Evolutionary conservation across 2,329 filamentous ascomycete species (phyloP).

Genomic region (Fusarium chuoi): DNA sequence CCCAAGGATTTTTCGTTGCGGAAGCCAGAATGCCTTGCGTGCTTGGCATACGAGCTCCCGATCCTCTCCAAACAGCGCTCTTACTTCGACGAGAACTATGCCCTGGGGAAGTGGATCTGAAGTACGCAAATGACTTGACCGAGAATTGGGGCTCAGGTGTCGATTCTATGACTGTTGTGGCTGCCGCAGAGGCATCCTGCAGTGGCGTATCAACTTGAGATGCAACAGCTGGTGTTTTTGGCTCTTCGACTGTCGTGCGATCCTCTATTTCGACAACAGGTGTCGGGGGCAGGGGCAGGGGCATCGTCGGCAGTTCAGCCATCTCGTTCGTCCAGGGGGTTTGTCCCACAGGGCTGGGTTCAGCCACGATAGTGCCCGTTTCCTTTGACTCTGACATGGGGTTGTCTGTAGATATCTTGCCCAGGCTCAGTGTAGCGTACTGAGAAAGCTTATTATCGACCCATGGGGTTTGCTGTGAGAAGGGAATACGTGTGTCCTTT

Average conservation of each 20-base stretch:
- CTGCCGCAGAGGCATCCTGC: slow-evolving; percentile 1
- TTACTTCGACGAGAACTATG: slow-evolving; percentile 35
- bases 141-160: slow-evolving; percentile 61
- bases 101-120: slow-evolving; percentile 62
- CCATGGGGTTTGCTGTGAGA: slow-evolving; percentile 45
- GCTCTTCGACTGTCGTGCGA: neutral
- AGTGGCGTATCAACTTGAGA: neutral
- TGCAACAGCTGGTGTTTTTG: neutral
- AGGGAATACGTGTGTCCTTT: slow-evolving; percentile 9
- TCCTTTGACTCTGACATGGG: neutral
- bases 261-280: neutral
- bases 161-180: slow-evolving; percentile 34
- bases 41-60: slow-evolving; percentile 43
- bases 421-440: slow-evolving; percentile 15
- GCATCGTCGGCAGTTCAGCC: neutral
- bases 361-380: neutral
- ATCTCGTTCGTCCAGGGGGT: slow-evolving; percentile 36
- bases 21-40: slow-evolving; percentile 52
- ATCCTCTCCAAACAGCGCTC: slow-evolving; percentile 34
- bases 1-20: slow-evolving; percentile 50
- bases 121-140: slow-evolving; percentile 63
- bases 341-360: slow-evolving; percentile 22
- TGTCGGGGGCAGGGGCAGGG: neutral
- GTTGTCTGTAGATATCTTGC: neutral
- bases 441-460: slow-evolving; percentile 34